Base-by-base conservation (phyloP, 352 stramenopile species). In the Blastocystis sp. region DNA sequence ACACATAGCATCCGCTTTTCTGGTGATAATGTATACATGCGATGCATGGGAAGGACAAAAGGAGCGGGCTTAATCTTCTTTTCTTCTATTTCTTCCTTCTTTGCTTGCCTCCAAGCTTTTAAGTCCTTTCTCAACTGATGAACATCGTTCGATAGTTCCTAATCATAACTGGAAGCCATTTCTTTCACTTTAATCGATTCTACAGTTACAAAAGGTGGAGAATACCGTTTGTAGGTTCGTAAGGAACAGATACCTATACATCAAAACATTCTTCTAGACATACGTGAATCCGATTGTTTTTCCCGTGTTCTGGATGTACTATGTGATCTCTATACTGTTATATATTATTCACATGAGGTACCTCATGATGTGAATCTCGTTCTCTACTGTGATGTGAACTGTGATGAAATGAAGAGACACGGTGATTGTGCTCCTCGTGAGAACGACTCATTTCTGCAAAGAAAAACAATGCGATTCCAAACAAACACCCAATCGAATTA, bases 171-270 rank as follows among this genome's bases (percentile, higher is more conserved):
- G 19, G 5, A 17, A 19, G n/a, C n/a, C 24, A 56, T 53, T 27
- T 30, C 66, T 57, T 33, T 24, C 57, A 78, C 66, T 54, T 56
- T 53, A 27, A 78, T 53, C 22, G 66, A 42, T 59, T 78, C 37
- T 30, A 30, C n/a, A 54, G 37, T 56, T 51, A 78, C 44, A 53
- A 51, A 24, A 7, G 4, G 24, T 15, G 3, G 66, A 57, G n/a
- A 54, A 37, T 2, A 51, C 11, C 11, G 15, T 78, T 35, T n/a
- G 33, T 48, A 70, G 4, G 24, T 70, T 33, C 33, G 60, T 19
- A 48, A n/a, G 11, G 33, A 44, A 70, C 24, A 70, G 13, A 64
- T 27, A 3, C 57, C 30, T 35, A 9, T 4, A 64, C 30, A 35
- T 35, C 30, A 35, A 64, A 5, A 9, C 13, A 15, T 15, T 35